Conservation (phyloP, 495 filamentous ascomycete genomes). For the Physcia stellaris region DNA sequence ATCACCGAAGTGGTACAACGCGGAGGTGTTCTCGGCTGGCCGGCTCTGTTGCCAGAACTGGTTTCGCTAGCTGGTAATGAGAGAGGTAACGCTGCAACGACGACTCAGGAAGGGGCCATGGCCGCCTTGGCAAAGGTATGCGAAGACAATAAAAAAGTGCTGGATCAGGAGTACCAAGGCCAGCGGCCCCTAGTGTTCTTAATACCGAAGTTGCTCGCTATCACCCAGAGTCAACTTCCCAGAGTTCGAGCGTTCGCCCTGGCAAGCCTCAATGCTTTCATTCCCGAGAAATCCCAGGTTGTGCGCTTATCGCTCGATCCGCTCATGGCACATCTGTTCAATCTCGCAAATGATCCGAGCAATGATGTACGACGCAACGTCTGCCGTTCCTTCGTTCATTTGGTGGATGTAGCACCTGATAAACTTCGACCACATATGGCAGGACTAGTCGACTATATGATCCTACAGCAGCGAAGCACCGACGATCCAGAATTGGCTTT, state of each 20-base stretch:
- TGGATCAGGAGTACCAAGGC: slow-evolving; percentile 76
- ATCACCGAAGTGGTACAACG: slow-evolving; percentile 85
- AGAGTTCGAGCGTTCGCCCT: slow-evolving; percentile 70
- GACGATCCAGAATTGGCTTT: slow-evolving; percentile 85
- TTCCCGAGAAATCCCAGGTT: slow-evolving; percentile 64
- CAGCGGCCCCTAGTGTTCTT: slow-evolving; percentile 78
- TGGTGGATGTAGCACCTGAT: slow-evolving; percentile 81
- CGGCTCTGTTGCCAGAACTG: slow-evolving; percentile 72
- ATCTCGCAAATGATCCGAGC: slow-evolving; percentile 57
- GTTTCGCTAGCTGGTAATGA: slow-evolving; percentile 62
- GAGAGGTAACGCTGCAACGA: slow-evolving; percentile 45
- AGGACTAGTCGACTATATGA: slow-evolving; percentile 85
- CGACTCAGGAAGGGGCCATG: slow-evolving; percentile 88
- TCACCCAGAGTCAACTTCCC: slow-evolving; percentile 56
- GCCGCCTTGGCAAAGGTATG: slow-evolving; percentile 86
- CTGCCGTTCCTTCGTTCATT: slow-evolving; percentile 81
- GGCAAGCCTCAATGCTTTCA: slow-evolving; percentile 79
- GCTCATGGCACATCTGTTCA: slow-evolving; percentile 70
- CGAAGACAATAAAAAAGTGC: slow-evolving; percentile 79
- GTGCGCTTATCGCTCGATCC: slow-evolving; percentile 63
- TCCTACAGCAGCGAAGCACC: slow-evolving; percentile 67
- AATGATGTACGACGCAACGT: slow-evolving; percentile 78
- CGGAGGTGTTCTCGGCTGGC: slow-evolving; percentile 82
- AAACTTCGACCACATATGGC: slow-evolving; percentile 80
- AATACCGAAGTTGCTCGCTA: slow-evolving; percentile 80